A percentile compares a stretch with the other conserved stretches of the same genome.
Evolutionary conservation across 2,329 filamentous ascomycete species (phyloP).

Genomic region (Drechslera avenae): DNA sequence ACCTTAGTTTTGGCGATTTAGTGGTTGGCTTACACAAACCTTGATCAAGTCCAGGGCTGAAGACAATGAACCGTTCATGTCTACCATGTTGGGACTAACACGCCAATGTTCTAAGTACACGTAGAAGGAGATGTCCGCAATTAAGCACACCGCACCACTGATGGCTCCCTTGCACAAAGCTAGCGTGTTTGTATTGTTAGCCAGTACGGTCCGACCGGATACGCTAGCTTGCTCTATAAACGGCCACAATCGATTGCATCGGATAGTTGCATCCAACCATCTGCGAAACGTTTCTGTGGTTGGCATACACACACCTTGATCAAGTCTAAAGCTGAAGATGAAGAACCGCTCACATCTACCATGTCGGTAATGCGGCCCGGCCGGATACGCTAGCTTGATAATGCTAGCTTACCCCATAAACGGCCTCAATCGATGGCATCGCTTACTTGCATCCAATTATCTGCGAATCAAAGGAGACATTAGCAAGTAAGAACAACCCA

Average conservation of each 20-base stretch:
- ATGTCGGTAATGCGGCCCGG: neutral
- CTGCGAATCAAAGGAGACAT: neutral
- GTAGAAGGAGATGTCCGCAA: neutral
- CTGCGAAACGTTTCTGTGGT: neutral
- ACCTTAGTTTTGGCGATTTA: neutral
- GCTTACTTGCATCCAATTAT: neutral
- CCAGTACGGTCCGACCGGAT: neutral
- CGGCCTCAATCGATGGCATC: neutral
- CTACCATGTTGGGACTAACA: neutral
- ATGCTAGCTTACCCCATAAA: conserved; percentile 3
- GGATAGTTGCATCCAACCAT: neutral
- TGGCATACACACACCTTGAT: neutral
- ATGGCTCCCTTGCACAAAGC: neutral
- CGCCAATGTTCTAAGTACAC: neutral
- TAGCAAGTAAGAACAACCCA: neutral
- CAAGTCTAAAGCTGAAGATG: neutral
- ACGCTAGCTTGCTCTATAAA: conserved; percentile 1
- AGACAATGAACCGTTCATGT: neutral
- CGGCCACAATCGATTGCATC: neutral
- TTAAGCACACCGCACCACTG: neutral
- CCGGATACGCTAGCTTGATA: conserved; percentile 3
- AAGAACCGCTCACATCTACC: neutral
- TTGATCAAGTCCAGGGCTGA: conserved; percentile 6
- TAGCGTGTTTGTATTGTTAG: neutral
- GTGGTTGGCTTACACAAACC: neutral